Evolutionary conservation across 1,284 basidiomycete genomes (phyloP).

Genomic region (Pseudozyma thailandica): DNA sequence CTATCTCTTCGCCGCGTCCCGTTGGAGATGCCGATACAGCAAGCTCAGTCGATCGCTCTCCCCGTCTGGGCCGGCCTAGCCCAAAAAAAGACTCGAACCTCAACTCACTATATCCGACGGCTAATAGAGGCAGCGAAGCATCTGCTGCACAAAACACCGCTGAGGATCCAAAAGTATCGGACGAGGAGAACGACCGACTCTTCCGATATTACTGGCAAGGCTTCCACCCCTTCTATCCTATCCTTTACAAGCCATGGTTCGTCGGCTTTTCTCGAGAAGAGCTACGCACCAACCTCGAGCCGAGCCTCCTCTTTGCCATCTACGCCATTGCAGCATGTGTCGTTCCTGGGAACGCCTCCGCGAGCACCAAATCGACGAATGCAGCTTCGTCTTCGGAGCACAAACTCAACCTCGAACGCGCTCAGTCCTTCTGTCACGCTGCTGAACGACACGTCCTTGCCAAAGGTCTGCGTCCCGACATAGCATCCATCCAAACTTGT

Average conservation of each 20-base stretch:
- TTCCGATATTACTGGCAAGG: conserved; percentile 60
- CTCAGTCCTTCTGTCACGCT: conserved; percentile 37
- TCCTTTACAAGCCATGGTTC: conserved; percentile 62
- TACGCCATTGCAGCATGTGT: conserved; percentile 58
- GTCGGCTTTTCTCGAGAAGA: conserved; percentile 42
- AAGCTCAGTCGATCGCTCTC: conserved; percentile 40
- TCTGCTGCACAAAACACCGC: neutral
- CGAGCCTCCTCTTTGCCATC: conserved; percentile 51
- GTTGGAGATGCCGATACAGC: conserved; percentile 25
- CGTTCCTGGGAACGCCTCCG: conserved; percentile 29
- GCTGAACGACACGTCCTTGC: conserved; percentile 56
- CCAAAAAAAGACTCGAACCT: conserved; percentile 14
- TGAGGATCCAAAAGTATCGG: conserved; percentile 42
- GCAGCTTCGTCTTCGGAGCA: conserved; percentile 2
- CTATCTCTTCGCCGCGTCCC: conserved; percentile 35
- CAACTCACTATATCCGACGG: conserved; percentile 20
- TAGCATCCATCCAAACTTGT: conserved; percentile 66
- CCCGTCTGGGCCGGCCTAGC: conserved; percentile 7
- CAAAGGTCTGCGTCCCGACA: conserved; percentile 47
- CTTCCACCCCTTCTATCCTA: conserved; percentile 61
- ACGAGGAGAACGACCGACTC: conserved; percentile 44
- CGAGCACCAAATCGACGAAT: neutral
- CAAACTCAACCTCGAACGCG: conserved; percentile 38
- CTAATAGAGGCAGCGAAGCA: conserved; percentile 16
- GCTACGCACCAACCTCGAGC: conserved; percentile 45